These are phyloP conservation scores for Cyclocybe cylindracea DNA, from an alignment of 768 basidiomycete species.

Conservation along the genomic window DNA sequence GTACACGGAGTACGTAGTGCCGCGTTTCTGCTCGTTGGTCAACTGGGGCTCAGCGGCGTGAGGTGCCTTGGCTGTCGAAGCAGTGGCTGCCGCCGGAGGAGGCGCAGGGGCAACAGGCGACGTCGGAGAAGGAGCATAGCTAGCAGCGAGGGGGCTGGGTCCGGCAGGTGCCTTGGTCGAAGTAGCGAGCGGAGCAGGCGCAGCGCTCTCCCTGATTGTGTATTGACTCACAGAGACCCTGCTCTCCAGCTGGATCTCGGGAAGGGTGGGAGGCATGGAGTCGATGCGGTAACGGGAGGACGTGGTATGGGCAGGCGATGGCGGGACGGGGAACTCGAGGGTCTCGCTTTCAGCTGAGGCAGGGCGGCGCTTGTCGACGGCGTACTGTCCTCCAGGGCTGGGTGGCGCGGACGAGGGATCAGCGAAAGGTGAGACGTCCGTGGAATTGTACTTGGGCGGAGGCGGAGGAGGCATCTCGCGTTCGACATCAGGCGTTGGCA, in stretches of 20 bases:
- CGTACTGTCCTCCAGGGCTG: slow-evolving; percentile 18
- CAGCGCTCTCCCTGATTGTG: slow-evolving; percentile 11
- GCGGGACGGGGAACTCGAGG: slow-evolving; percentile 39
- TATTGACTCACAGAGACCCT: slow-evolving; percentile 37
- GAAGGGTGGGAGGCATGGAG: slow-evolving; percentile 53
- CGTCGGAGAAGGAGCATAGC: slow-evolving; percentile 9
- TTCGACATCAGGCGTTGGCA: slow-evolving; percentile 28
- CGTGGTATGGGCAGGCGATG: slow-evolving; percentile 31
- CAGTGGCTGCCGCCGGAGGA: not conserved
- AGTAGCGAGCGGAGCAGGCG: slow-evolving; percentile 6
- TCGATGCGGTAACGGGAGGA: slow-evolving; percentile 43
- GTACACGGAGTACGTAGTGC: slow-evolving; percentile 61
- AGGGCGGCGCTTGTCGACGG: slow-evolving; percentile 13
- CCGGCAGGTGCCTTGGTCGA: slow-evolving; percentile 11
- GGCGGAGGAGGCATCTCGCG: slow-evolving; percentile 27
- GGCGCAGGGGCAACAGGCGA: slow-evolving; percentile 21
- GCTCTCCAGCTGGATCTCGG: slow-evolving; percentile 49
- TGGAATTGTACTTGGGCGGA: slow-evolving; percentile 1
- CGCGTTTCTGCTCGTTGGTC: slow-evolving; percentile 31
- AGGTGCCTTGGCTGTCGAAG: not conserved
- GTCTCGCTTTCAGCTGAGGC: slow-evolving; percentile 20
- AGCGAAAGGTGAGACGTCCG: slow-evolving; percentile 26
- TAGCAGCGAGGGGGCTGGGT: slow-evolving; percentile 41
- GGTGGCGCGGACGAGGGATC: slow-evolving; percentile 25
- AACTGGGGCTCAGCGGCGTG: slow-evolving; percentile 4